Conservation (phyloP, 73 alveolate genomes). For the Tetrahymena borealis region DNA sequence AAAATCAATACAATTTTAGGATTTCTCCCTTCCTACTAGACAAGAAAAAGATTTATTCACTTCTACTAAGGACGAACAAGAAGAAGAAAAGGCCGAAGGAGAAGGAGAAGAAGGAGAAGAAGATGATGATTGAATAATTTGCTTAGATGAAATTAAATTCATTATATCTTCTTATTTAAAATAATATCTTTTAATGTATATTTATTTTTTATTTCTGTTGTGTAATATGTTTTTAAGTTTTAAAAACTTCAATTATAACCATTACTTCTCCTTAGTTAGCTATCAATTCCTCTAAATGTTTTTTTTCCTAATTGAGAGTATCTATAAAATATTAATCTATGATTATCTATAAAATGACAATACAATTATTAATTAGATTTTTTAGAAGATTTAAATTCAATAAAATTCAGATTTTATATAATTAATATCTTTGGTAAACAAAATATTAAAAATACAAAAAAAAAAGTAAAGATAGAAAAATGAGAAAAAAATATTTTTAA, state of each 20-base stretch:
- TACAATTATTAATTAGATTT: no score
- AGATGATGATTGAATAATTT: not conserved
- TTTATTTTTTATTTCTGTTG: not conserved
- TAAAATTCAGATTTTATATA: no score
- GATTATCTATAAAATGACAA: no score
- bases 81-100: not conserved
- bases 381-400: no score
- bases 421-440: no score
- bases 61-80: slow-evolving; percentile 1
- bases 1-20: not conserved
- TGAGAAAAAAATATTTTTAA: no score
- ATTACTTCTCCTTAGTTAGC: not conserved
- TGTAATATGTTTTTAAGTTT: not conserved
- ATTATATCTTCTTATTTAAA: not conserved
- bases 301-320: no score
- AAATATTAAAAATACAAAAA: no score
- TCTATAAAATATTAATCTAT: no score
- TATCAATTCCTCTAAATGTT: no score
- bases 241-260: not conserved
- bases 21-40: not conserved
- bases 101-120: not conserved
- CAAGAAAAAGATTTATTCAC: not conserved
- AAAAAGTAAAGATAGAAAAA: no score
- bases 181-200: not conserved
- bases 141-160: not conserved